Base-by-base conservation (phyloP, 2,329 filamentous ascomycete species). In the Penicillium sp. region DNA sequence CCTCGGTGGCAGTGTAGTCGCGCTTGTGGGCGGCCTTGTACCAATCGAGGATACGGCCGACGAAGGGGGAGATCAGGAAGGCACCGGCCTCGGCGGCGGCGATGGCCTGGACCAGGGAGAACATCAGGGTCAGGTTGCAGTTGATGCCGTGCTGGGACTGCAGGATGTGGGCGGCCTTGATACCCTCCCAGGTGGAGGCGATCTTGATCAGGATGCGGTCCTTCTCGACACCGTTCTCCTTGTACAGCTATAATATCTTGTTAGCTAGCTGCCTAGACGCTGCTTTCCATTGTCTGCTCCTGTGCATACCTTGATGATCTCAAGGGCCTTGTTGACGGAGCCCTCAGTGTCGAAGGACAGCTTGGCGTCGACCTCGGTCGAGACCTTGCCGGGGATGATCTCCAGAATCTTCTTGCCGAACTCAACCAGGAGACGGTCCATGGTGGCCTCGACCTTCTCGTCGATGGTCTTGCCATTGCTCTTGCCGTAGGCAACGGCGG, bases 21-120 rank as follows among this genome's bases (percentile, higher is more conserved):
- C 95, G 92, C 87, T 96, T 96, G 76, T 86, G 90, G 67, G 86
- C 81, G 54, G 90, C 90, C 90, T 99, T 99, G 90, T 88, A 97
- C 93, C 93, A 99, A 81, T 99, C 94, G 65, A 99, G 89, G 73
- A 99, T 99, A 74, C 94, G 92, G 76, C 94, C 94, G 66, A 99
- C 94, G 80, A 97, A 99, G 76, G 94, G 94, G 44, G 94, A 97
- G 82, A 99, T 97, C 73, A 99, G 89, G 88, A 89, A 97, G 68
- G 93, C 91, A 70, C 85, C 86, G 64, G 94, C 94, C 84, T 99
- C 94, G 57, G 94, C 94, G 70, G 90, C 93, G 64, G 90, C 92
- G 69, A 97, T 95, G 71, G 94, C 94, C 84, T 99, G 94, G 63
- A 89, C 84, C 60, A 88, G 81, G 43, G 93, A 97, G 88, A 99